A percentile compares a stretch with the other conserved stretches of the same genome.
These are phyloP conservation scores for Cryptococcus sp. DNA, from an alignment of 1,284 basidiomycete species.

Conservation along the genomic window DNA sequence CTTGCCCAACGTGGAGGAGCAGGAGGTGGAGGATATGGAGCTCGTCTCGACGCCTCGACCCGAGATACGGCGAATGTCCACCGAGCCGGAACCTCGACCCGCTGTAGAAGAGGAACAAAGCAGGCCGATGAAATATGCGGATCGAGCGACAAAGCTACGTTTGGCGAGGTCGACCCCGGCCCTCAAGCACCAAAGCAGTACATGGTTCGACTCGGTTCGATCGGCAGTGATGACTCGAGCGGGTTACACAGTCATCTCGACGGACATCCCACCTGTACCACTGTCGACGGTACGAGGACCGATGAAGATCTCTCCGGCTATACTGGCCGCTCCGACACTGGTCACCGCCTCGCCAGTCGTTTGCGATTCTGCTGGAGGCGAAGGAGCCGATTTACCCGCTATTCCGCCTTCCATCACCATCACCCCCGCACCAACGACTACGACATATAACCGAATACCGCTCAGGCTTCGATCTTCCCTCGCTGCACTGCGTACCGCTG, in stretches of 20 bases:
- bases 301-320: slow-evolving; percentile 21
- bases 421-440: background rate
- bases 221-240: slow-evolving; percentile 12
- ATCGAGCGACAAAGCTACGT: slow-evolving; percentile 25
- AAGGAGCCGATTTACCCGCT: slow-evolving; percentile 42
- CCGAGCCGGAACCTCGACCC: slow-evolving; percentile 2
- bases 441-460: slow-evolving; percentile 9
- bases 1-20: slow-evolving; percentile 3
- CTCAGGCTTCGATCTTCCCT: slow-evolving; percentile 32
- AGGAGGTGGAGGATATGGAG: background rate
- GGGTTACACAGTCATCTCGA: slow-evolving; percentile 5
- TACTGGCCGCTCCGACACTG: slow-evolving; percentile 32
- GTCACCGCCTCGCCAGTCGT: slow-evolving; percentile 33
- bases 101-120: background rate
- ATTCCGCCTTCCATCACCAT: slow-evolving; percentile 18
- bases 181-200: slow-evolving; percentile 10
- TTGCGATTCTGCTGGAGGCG: slow-evolving; percentile 40
- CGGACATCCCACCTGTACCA: background rate
- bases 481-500: slow-evolving; percentile 26
- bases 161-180: slow-evolving; percentile 28
- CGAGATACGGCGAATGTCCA: slow-evolving; percentile 2
- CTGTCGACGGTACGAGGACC: slow-evolving; percentile 13
- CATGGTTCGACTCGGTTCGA: slow-evolving; percentile 26
- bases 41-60: background rate
- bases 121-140: slow-evolving; percentile 25